phyloP scores from a whole-genome alignment of 805 yeast species.

The Metschnikowia continentalis region DNA sequence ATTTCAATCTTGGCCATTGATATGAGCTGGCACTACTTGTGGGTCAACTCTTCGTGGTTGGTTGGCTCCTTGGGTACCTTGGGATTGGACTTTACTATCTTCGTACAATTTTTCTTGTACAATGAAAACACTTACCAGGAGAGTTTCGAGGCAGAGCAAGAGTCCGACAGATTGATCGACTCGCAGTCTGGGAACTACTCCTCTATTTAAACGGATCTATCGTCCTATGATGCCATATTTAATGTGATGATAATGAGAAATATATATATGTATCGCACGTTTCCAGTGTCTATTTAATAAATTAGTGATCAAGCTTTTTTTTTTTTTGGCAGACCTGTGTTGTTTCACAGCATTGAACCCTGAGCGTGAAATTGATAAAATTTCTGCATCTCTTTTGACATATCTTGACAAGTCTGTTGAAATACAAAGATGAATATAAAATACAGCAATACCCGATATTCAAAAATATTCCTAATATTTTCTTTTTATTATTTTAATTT shows the following conservation, averaged over 20 bases:
- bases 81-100: slow-evolving; percentile 75
- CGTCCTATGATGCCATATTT: background rate
- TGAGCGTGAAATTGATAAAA: too few species aligned
- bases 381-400: background rate
- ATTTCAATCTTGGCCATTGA: slow-evolving; percentile 77
- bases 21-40: slow-evolving; percentile 60
- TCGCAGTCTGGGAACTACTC: slow-evolving; percentile 10
- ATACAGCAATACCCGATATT: background rate
- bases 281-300: background rate
- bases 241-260: background rate
- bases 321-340: background rate
- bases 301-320: background rate
- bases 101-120: slow-evolving; percentile 80
- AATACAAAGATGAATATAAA: background rate
- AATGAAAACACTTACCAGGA: slow-evolving; percentile 30
- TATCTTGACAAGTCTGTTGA: background rate
- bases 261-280: background rate
- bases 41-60: slow-evolving; percentile 88
- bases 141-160: background rate
- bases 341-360: too few species aligned
- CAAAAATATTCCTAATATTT: too few species aligned
- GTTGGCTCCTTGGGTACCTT: slow-evolving; percentile 89
- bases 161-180: slow-evolving; percentile 11
- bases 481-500: too few species aligned
- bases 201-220: slow-evolving; percentile 2